phyloP scores from a whole-genome alignment of 2,329 filamentous ascomycete genomes.

The Phialocephala subalpina region DNA sequence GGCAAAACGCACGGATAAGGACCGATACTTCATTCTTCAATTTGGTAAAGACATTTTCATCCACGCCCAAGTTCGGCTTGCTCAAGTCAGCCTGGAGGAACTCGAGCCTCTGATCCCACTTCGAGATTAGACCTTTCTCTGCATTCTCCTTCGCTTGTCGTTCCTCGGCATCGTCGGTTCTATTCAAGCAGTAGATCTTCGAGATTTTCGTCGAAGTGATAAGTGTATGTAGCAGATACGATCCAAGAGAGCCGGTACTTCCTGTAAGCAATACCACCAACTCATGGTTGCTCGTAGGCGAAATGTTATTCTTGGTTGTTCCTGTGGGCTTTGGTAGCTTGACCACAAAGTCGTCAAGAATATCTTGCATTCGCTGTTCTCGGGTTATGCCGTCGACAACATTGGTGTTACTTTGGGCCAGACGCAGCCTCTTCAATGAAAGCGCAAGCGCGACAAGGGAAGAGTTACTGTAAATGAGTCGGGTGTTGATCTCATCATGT shows the following conservation, averaged over 20 bases:
- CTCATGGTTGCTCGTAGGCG: neutral
- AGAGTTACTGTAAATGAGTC: constrained; percentile 7
- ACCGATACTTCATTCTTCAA: constrained; percentile 32
- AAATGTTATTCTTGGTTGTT: neutral
- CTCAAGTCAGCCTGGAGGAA: constrained; percentile 59
- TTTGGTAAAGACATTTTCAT: constrained; percentile 17
- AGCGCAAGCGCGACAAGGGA: neutral
- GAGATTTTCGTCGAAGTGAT: constrained; percentile 44
- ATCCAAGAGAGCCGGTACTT: constrained; percentile 58
- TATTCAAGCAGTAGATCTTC: constrained; percentile 58
- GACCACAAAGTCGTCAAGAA: neutral
- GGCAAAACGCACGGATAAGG: constrained; percentile 36
- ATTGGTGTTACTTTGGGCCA: too few species aligned
- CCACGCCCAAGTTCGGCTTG: constrained; percentile 56
- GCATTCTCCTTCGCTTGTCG: constrained; percentile 36
- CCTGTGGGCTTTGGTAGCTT: neutral
- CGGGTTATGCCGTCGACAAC: neutral
- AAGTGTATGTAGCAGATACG: constrained; percentile 53
- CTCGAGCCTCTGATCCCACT: constrained; percentile 44
- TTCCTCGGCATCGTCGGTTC: constrained; percentile 36
- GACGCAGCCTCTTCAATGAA: neutral
- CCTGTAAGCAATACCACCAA: constrained; percentile 49
- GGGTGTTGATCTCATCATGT: neutral
- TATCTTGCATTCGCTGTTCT: neutral
- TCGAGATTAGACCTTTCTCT: constrained; percentile 48